Evolutionary conservation across 352 stramenopile species (phyloP).

Genomic region (Globisporangium nagaii): DNA sequence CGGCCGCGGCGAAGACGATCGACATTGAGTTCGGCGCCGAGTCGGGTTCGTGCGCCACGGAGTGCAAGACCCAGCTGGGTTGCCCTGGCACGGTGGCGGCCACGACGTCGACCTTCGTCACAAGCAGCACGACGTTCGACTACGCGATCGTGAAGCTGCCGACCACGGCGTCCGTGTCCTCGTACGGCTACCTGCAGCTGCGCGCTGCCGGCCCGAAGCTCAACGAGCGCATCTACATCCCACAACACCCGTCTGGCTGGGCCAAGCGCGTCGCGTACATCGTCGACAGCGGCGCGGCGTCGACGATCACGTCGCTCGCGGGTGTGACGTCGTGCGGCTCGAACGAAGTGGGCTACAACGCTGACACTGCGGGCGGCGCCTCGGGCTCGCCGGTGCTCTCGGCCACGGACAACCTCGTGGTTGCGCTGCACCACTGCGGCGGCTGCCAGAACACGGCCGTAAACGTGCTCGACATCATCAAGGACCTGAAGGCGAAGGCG

Average conservation of each 20-base stretch:
- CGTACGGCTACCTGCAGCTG: not conserved
- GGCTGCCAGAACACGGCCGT: constrained; percentile 32
- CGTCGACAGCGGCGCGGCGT: not conserved
- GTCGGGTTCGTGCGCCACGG: constrained; percentile 34
- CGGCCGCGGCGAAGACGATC: constrained; percentile 19
- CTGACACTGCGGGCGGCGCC: constrained; percentile 30
- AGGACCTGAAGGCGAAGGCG: constrained; percentile 17
- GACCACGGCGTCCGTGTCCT: not conserved
- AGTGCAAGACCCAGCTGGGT: constrained; percentile 33
- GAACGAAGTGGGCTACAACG: constrained; percentile 29
- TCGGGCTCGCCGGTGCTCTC: constrained; percentile 26
- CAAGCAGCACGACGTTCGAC: constrained; percentile 30
- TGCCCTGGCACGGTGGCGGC: constrained; percentile 42
- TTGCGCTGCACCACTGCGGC: constrained; percentile 35
- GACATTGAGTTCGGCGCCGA: constrained; percentile 64
- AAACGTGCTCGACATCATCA: constrained; percentile 20
- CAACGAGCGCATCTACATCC: not conserved
- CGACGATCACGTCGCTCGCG: constrained; percentile 14
- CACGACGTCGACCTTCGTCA: constrained; percentile 39
- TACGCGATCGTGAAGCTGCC: constrained; percentile 37
- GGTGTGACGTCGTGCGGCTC: constrained; percentile 15
- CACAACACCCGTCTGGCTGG: not conserved
- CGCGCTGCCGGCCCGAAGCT: not conserved
- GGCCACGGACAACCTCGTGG: constrained; percentile 17
- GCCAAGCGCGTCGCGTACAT: not conserved